These are phyloP conservation scores for Gorgonomyces haynaldii DNA, from an alignment of 192 early-diverging fungal genomes.

Conservation along the genomic window DNA sequence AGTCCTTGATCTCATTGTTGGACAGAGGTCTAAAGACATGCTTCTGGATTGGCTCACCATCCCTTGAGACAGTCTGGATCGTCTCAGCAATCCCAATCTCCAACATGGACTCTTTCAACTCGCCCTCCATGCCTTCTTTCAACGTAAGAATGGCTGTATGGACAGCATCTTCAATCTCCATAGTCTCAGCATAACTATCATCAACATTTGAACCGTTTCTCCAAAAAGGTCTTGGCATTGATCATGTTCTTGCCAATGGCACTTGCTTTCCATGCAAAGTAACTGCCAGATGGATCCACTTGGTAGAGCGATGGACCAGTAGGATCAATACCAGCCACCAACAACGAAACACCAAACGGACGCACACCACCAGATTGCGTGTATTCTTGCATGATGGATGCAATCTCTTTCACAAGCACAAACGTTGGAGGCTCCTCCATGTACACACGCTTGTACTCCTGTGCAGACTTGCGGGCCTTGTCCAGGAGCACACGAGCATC, in stretches of 20 bases:
- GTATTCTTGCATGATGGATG: conserved; percentile 96
- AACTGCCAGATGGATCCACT: conserved; percentile 97
- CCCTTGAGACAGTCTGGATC: conserved; percentile 37
- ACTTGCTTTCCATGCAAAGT: conserved; percentile 97
- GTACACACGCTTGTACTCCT: conserved; percentile 87
- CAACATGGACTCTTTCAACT: conserved; percentile 90
- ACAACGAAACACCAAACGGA: conserved; percentile 96
- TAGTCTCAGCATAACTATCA: conserved; percentile 67
- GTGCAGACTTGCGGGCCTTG: conserved; percentile 92
- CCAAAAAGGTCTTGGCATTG: conserved; percentile 98
- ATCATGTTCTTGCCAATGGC: conserved; percentile 99
- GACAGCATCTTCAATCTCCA: conserved; percentile 97
- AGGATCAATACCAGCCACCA: conserved; percentile 92
- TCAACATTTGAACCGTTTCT: conserved; percentile 63
- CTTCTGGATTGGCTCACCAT: conserved; percentile 48
- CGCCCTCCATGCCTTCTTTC: conserved; percentile 98
- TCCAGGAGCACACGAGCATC: conserved; percentile 92
- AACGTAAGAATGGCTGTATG: conserved; percentile 98
- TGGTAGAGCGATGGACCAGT: conserved; percentile 88
- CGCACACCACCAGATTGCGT: conserved; percentile 97
- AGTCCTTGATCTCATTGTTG: conserved; percentile 85
- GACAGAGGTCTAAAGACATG: conserved; percentile 71
- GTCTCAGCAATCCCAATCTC: conserved; percentile 78
- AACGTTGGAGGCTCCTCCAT: conserved; percentile 89
- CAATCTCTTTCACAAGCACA: conserved; percentile 95